Base-by-base conservation (phyloP, 169 alveolate genomes). In the Perkinsus marinus region DNA sequence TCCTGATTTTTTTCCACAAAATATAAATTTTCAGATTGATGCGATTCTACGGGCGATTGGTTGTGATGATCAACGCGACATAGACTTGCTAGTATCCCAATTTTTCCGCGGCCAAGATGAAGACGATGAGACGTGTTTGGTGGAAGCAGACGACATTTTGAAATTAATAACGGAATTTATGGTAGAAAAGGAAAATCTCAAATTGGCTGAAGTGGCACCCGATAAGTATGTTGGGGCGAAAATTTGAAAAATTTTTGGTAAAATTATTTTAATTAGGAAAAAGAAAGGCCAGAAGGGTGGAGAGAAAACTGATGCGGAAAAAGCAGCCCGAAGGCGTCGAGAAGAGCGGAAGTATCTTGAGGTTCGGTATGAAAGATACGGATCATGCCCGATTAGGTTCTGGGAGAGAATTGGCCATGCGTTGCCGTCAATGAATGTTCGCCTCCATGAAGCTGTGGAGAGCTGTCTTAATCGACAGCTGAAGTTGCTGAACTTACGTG, bases 101-200 rank as follows among this genome's bases (percentile, higher is more conserved):
- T 92, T 92, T 38, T 92, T 46, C 91, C 89, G 91, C 30, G 93
- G 94, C 0, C 94, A 93, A 39, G 94, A 93, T 89, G 91, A 90
- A 30, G 94, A 93, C 79, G 94, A 93, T 79, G 94, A 93, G 39
- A 90, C 94, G 37, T 93, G 91, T 39, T 69, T 89, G 68, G 91
- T 90, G 9, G 94, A 93, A n/a, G 92, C 94, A 0, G 94, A 93
- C 89, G 94, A 93, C 90, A 93, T 93, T 13, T 89, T 93, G 17
- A 46, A 68, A 17, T 38, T 91, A 2, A 90, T 93, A 22, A 79
- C 69, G 47, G 94, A 91, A 26, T 93, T 93, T 68, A 57, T 89
- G 34, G 91, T 68, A 39, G 94, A 90, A n/a, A 93, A 93, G 47
- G 93, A 39, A 90, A 89, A 30, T 26, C 39, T 39, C 39, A 43